Evolutionary conservation across 495 filamentous ascomycete species (phyloP).

Genomic region (Achaetomiella virescens): DNA sequence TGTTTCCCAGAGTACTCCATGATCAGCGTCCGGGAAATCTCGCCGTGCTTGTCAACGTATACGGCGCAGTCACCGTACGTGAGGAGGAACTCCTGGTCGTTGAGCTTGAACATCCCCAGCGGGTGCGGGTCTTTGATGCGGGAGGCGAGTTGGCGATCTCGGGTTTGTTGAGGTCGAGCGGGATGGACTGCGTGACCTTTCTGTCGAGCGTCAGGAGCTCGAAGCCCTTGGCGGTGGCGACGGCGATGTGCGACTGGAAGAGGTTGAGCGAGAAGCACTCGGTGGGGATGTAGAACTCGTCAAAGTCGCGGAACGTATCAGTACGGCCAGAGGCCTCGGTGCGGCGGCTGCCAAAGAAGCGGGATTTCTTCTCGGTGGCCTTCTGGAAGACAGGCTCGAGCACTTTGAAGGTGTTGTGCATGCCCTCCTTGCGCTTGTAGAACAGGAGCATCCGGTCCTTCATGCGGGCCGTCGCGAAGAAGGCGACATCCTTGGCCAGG

Average conservation of each 20-base stretch:
- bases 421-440: slow-evolving; percentile 91
- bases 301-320: slow-evolving; percentile 95
- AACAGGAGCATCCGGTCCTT: slow-evolving; percentile 91
- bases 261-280: slow-evolving; percentile 94
- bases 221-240: slow-evolving; percentile 86
- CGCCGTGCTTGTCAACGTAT: slow-evolving; percentile 96
- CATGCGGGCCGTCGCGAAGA: slow-evolving; percentile 93
- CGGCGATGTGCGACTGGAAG: slow-evolving; percentile 86
- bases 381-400: slow-evolving; percentile 94
- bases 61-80: slow-evolving; percentile 92
- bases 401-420: slow-evolving; percentile 91
- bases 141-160: slow-evolving; percentile 67
- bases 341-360: slow-evolving; percentile 54
- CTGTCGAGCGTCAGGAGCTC: slow-evolving; percentile 96
- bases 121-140: slow-evolving; percentile 76
- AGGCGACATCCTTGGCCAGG: slow-evolving; percentile 86
- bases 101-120: slow-evolving; percentile 93
- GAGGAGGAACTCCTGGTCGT: slow-evolving; percentile 87
- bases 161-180: slow-evolving; percentile 65
- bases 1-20: slow-evolving; percentile 96
- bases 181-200: slow-evolving; percentile 85
- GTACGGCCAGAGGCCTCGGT: slow-evolving; percentile 58
- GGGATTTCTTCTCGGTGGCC: slow-evolving; percentile 64
- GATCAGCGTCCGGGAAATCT: slow-evolving; percentile 83
- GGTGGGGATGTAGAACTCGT: slow-evolving; percentile 97